Base-by-base conservation (phyloP, 208 protist species). In the Crithidia thermophila region DNA sequence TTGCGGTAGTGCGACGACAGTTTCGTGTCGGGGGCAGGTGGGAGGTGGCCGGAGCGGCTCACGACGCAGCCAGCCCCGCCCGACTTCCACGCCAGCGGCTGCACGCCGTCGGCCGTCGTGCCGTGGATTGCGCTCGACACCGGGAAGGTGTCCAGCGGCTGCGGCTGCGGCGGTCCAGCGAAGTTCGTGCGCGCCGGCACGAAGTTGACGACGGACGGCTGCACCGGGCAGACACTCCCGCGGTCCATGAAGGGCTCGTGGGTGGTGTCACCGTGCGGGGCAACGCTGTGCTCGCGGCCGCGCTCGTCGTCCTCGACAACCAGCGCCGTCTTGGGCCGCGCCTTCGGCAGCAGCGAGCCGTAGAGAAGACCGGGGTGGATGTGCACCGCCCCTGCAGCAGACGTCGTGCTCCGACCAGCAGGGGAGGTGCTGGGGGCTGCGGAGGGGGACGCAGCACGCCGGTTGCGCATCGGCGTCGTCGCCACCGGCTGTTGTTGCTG, bases 41-140 rank as follows among this genome's bases (percentile, higher is more conserved):
- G 72, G 6, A 79, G 18, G 61, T 75, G 70, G 8, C 67, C 49
- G 45, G 36, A 71, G 36, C 75, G 70, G 46, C 77, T 49, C n/a
- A 76, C 64, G 25, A 94, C 80, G 45, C 36, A 62, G 25, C 74
- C 84, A 14, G 75, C 65, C 60, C 67, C 81, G 51, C 82, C 77
- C 0, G 84, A 91, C 62, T 80, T 81, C 85, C 88, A 94, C 59
- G 86, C 79, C 28, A 90, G 76, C 57, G 68, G 79, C 72, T 85
- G 61, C 47, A 77, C 75, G 3, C 66, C 69, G 13, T 55, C 28
- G 56, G 31, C 37, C 4, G 66, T 52, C 18, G 59, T 43, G 13
- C 73, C 77, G 20, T 76, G 65, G 21, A 76, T 47, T 20, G 75
- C 75, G 31, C 59, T 36, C 6, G 49, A 50, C 14, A 73, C 13